Evolutionary conservation across 2,329 filamentous ascomycete genomes (phyloP), one percentile per base, ranked within the genome.

Genomic region (Pestalotiopsis sp.): DNA sequence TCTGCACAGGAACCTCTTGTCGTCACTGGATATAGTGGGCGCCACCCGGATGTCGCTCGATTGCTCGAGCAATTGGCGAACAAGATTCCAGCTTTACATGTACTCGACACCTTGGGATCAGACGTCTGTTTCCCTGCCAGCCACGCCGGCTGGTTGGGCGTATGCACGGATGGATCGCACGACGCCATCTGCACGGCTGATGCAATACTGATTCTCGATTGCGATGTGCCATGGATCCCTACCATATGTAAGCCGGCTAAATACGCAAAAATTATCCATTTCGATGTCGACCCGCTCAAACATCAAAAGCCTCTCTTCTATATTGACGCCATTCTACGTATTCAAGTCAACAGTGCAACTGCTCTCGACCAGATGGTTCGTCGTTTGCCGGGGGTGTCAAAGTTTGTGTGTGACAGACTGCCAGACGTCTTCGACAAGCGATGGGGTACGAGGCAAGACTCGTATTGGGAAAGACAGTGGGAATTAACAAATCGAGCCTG

Each of bases 211-310:
- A 91, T 97, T 2, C 77, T 97, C 27, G 92, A 98, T 79, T 97
- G 94, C 72, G 95, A 98, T 76, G 94, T 97, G 0, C 95, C 95
- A 0, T 98, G 94, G 94, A 94, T 98, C 67, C 90, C 91, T n/a
- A 96, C 93, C 0, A 89, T 90, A 17, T 90, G 87, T 78, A 84
- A 83, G 71, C 90, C 90, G 0, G 78, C 78, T 1, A 78, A 81
- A 2, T 82, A 85, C 17, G 85, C 86, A 20, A 84, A 83, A 70
- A 81, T 92, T 67, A 91, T 88, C 79, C 90, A 92, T 73, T 84
- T 92, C 57, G 90, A 92, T 72, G 83, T 90, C 61, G 90, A 92
- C 72, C 89, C 90, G 1, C 80, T 91, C 27, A 92, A 92, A 81
- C 89, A 91, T 77, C 86, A 91, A 77, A 94, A 94, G 84, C 91